phyloP scores from a whole-genome alignment of 2,329 filamentous ascomycete genomes.

The Fusarium verticillioides region DNA sequence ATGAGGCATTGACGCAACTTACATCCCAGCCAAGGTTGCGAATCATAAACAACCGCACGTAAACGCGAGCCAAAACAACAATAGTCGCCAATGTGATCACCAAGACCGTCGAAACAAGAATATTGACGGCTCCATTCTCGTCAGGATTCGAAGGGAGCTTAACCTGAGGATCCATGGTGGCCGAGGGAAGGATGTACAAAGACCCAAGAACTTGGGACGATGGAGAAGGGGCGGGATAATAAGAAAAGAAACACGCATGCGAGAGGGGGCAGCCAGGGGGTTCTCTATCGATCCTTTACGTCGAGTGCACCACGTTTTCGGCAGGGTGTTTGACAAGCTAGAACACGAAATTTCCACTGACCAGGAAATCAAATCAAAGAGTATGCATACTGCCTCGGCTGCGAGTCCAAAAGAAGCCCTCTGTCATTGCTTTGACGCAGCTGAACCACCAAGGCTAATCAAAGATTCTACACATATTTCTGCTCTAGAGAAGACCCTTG shows the following conservation, averaged over 20 bases:
- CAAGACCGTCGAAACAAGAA: conserved; percentile 54
- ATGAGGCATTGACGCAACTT: conserved; percentile 9
- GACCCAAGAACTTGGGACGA: conserved; percentile 17
- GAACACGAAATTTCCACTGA: neutral
- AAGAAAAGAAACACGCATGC: conserved; percentile 13
- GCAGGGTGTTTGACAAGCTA: conserved; percentile 8
- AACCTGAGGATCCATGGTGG: conserved; percentile 34
- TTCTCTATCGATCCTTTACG: neutral
- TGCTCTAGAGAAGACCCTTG: neutral
- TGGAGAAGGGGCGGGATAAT: conserved; percentile 15
- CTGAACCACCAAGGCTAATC: neutral
- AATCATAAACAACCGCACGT: conserved; percentile 59
- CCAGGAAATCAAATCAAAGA: neutral
- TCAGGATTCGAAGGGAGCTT: conserved; percentile 45
- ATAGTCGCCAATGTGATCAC: conserved; percentile 53
- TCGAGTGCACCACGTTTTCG: conserved; percentile 15
- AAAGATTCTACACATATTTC: neutral
- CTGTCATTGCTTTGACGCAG: neutral
- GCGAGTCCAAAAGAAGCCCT: neutral
- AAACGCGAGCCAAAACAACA: conserved; percentile 55
- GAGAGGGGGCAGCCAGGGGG: neutral
- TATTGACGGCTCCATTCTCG: conserved; percentile 50
- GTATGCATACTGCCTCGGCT: neutral
- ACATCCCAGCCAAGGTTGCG: conserved; percentile 61
- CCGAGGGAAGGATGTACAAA: neutral